Conservation (phyloP, 2,329 filamentous ascomycete species). For the Aspergillus floridensis region DNA sequence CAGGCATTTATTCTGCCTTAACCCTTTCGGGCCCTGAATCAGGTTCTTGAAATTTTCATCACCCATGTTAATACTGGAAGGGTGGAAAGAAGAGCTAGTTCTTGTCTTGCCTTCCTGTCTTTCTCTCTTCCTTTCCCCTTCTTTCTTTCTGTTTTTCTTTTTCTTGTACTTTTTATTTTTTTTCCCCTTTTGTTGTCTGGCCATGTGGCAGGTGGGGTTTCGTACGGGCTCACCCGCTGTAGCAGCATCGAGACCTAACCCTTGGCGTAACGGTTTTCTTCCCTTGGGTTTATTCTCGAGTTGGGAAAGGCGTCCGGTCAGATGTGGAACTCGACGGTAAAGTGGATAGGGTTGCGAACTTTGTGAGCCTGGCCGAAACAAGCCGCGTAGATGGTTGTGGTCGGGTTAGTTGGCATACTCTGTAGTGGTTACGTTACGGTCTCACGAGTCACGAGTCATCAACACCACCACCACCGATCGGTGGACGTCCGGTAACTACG, state of each 20-base stretch:
- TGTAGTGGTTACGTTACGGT: background rate
- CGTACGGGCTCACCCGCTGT: constrained; percentile 33
- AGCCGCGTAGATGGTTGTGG: constrained; percentile 1
- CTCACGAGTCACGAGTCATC: background rate
- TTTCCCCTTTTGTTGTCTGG: constrained; percentile 8
- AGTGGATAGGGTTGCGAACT: constrained; percentile 7
- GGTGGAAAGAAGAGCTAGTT: background rate
- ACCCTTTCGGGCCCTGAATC: background rate
- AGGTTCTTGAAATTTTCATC: background rate
- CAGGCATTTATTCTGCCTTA: background rate
- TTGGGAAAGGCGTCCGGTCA: constrained; percentile 12
- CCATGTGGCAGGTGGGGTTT: constrained; percentile 34
- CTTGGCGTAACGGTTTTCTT: constrained; percentile 35
- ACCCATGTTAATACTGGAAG: background rate
- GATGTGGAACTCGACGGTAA: constrained; percentile 9
- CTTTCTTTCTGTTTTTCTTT: too few species aligned
- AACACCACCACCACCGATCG: background rate
- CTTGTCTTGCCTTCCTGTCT: background rate
- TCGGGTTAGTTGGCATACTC: too few species aligned
- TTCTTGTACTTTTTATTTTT: too few species aligned
- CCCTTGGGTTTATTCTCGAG: constrained; percentile 3
- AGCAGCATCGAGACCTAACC: constrained; percentile 20
- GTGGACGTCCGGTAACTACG: constrained; percentile 7
- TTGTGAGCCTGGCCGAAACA: constrained; percentile 8
- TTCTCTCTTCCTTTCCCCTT: too few species aligned